Evolutionary conservation across 2,329 filamentous ascomycete genomes (phyloP), one percentile per base, ranked within the genome.

Genomic region (Xylariaceae sp.): DNA sequence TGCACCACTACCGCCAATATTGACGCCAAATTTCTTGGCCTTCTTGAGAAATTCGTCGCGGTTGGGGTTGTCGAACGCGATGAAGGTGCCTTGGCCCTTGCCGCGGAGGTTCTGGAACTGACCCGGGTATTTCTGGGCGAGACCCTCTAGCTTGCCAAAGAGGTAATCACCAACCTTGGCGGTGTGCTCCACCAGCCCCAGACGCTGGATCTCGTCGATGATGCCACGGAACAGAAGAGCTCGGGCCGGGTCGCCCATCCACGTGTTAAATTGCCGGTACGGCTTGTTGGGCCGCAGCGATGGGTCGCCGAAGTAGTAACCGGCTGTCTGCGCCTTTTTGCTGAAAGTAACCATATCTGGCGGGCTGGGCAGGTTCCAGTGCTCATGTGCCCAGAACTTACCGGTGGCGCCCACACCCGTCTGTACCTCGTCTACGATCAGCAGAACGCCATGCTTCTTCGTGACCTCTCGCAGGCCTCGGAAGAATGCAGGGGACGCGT

Each of bases 251-350:
- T 96, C 92, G 69, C 92, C 92, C 89, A 96, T 96, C 92, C 92
- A 96, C 45, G 92, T 96, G 82, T 96, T 96, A 83, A 96, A 96
- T 78, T 96, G 92, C 61, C 92, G 88, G 82, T 96, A 96, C 5
- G 93, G 90, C 83, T 93, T 93, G 81, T 96, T 96, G 61, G 92
- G 92, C 11, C 90, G 83, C 66, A 96, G 82, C 37, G 85, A 87
- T 8, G 86, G 83, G 81, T 95, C 88, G 60, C 89, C 89, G 73
- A 87, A 96, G 82, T 95, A 96, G 83, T 94, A 96, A 29, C 92
- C 92, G 6, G 93, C 92, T 2, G 92, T 91, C 78, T 96, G 92
- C 3, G 92, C 93, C 82, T 96, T 96, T 82, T 96, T 96, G 71
- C 87, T 91, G 79, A 96, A 96, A 56, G 92, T 96, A 40, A 96